A percentile compares a stretch with the other conserved stretches of the same genome.
phyloP scores from a whole-genome alignment of 495 filamentous ascomycete genomes.

The Neurospora sp. region DNA sequence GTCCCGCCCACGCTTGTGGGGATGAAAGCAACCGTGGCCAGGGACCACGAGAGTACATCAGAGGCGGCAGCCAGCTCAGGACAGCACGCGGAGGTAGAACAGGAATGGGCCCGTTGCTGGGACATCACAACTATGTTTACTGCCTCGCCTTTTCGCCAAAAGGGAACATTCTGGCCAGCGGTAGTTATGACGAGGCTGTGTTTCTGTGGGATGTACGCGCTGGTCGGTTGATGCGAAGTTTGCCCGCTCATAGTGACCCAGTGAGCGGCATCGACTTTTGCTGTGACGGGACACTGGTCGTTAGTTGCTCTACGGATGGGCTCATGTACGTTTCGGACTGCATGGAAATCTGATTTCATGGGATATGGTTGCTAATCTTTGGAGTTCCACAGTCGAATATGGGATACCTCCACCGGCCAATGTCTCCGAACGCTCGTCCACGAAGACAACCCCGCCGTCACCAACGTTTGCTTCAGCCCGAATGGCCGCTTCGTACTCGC shows the following conservation, averaged over 20 bases:
- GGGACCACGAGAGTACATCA: background rate
- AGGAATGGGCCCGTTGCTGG: slow-evolving; percentile 49
- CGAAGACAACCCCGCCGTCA: slow-evolving; percentile 89
- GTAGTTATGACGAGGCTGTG: slow-evolving; percentile 93
- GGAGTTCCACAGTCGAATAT: slow-evolving; percentile 51
- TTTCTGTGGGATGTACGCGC: slow-evolving; percentile 93
- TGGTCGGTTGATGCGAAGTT: slow-evolving; percentile 70
- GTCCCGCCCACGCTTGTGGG: slow-evolving; percentile 41
- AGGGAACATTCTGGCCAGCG: slow-evolving; percentile 89
- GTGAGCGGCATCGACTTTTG: slow-evolving; percentile 90
- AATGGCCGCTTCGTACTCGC: slow-evolving; percentile 90
- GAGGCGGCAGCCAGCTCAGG: background rate
- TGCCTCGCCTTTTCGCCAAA: slow-evolving; percentile 88
- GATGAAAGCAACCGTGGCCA: background rate
- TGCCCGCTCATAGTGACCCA: slow-evolving; percentile 91
- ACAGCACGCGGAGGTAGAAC: slow-evolving; percentile 17
- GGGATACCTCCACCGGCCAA: slow-evolving; percentile 93
- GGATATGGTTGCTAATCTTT: slow-evolving; percentile 1
- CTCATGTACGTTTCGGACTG: slow-evolving; percentile 48
- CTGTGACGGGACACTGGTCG: slow-evolving; percentile 82
- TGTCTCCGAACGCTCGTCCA: slow-evolving; percentile 90
- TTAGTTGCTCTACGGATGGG: slow-evolving; percentile 80
- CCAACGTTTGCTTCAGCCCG: slow-evolving; percentile 82
- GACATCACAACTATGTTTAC: slow-evolving; percentile 95
- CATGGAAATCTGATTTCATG: background rate